phyloP scores from a whole-genome alignment of 164 flowering plant genomes.

The Magnolia kwangsiensis region DNA sequence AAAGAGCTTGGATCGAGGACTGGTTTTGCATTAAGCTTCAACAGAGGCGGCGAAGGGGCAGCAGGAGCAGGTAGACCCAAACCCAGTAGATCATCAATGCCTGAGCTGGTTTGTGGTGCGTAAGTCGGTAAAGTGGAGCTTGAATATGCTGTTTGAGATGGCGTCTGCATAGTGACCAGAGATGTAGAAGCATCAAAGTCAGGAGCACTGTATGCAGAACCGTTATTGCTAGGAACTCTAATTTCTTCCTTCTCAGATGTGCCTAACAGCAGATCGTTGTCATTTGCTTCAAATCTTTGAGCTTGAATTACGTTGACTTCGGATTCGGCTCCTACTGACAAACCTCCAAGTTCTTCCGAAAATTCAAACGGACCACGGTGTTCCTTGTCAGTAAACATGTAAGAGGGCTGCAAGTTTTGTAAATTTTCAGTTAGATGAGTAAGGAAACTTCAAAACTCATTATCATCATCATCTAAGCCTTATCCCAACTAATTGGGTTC shows the following conservation, averaged over 20 bases:
- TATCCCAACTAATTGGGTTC: background rate
- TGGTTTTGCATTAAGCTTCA: constrained; percentile 78
- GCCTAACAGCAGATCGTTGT: constrained; percentile 79
- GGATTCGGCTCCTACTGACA: constrained; percentile 67
- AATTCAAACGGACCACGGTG: constrained; percentile 92
- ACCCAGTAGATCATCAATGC: constrained; percentile 74
- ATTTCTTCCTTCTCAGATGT: constrained; percentile 80
- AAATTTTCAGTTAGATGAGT: constrained; percentile 7
- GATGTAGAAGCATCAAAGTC: constrained; percentile 36
- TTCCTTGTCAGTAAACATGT: constrained; percentile 97
- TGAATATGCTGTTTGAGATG: constrained; percentile 36
- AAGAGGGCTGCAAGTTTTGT: constrained; percentile 79
- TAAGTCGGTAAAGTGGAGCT: constrained; percentile 28
- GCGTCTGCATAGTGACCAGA: constrained; percentile 28
- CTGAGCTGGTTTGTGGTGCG: constrained; percentile 41
- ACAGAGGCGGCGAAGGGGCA: constrained; percentile 42
- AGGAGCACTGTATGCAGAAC: constrained; percentile 80
- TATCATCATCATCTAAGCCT: background rate
- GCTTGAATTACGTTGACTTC: constrained; percentile 43
- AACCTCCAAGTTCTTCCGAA: constrained; percentile 75
- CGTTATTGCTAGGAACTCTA: constrained; percentile 46
- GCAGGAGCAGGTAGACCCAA: constrained; percentile 34
- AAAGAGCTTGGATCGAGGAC: constrained; percentile 73
- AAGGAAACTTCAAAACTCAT: background rate
- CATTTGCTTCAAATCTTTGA: constrained; percentile 78